A percentile compares a stretch with the other conserved stretches of the same genome.
Evolutionary conservation across 305 asterid species (phyloP).

Genomic region (Plantago rigida): DNA sequence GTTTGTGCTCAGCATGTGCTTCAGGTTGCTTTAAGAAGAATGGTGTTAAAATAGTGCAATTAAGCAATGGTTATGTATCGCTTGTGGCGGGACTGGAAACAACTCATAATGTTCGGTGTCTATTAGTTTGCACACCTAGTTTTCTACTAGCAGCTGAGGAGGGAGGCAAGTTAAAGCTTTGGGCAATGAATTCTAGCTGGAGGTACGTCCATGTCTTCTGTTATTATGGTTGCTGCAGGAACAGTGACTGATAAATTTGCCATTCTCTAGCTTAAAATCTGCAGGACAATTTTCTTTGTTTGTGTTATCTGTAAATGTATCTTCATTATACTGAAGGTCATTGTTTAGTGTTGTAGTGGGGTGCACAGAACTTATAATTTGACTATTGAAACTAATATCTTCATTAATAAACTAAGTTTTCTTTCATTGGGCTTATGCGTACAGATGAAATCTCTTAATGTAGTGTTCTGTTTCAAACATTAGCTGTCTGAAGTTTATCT

Average conservation of each 20-base stretch:
- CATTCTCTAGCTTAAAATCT: slow-evolving; percentile 18
- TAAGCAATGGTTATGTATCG: slow-evolving; percentile 58
- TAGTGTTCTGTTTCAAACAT: no score
- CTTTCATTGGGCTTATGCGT: no score
- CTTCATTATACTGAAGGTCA: no score
- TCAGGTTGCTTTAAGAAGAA: slow-evolving; percentile 45
- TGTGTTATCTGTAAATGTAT: not conserved
- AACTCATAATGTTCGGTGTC: slow-evolving; percentile 40
- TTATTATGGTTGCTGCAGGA: slow-evolving; percentile 13
- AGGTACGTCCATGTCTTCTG: slow-evolving; percentile 46
- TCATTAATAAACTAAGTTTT: no score
- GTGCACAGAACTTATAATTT: no score
- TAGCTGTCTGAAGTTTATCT: no score
- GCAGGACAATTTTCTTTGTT: slow-evolving; percentile 1
- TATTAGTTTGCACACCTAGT: slow-evolving; percentile 71
- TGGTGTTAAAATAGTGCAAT: slow-evolving; percentile 64
- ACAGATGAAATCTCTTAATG: no score
- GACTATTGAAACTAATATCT: no score
- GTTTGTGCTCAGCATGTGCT: slow-evolving; percentile 59
- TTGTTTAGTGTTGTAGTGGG: no score
- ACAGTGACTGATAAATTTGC: slow-evolving; percentile 6
- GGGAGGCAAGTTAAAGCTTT: slow-evolving; percentile 69
- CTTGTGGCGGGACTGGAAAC: slow-evolving; percentile 54
- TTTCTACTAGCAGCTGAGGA: slow-evolving; percentile 77
- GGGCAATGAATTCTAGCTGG: slow-evolving; percentile 83